Evolutionary conservation across 805 yeast genomes (phyloP).

Genomic region (Saccharomycopsis selenospora): DNA sequence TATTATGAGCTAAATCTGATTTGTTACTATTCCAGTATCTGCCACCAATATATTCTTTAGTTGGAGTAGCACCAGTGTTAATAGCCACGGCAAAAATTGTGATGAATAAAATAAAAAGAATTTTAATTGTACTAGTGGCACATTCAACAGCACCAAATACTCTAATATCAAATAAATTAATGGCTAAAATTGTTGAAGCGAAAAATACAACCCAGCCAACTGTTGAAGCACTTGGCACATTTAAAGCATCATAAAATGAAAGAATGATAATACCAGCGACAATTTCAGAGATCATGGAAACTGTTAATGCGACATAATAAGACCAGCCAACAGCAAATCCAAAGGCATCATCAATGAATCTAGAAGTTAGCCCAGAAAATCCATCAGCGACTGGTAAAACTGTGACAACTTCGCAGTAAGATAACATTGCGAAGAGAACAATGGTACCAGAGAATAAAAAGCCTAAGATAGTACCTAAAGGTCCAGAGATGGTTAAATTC

Average conservation of each 20-base stretch:
- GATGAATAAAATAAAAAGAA: slow-evolving; percentile 45
- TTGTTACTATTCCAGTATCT: slow-evolving; percentile 55
- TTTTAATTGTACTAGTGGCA: slow-evolving; percentile 49
- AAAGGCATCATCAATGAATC: slow-evolving; percentile 71
- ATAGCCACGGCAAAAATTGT: slow-evolving; percentile 58
- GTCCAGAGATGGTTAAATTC: slow-evolving; percentile 71
- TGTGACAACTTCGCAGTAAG: slow-evolving; percentile 78
- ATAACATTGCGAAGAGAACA: slow-evolving; percentile 60
- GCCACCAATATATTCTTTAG: slow-evolving; percentile 44
- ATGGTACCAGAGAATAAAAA: slow-evolving; percentile 55
- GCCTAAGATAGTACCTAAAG: slow-evolving; percentile 66
- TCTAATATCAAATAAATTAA: slow-evolving; percentile 62
- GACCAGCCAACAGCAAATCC: slow-evolving; percentile 69
- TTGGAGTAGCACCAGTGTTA: slow-evolving; percentile 46
- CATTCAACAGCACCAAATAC: slow-evolving; percentile 71
- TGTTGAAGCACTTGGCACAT: slow-evolving; percentile 41
- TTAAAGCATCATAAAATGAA: slow-evolving; percentile 51
- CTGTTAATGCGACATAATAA: slow-evolving; percentile 64
- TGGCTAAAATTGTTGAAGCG: slow-evolving; percentile 36
- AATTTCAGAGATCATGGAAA: slow-evolving; percentile 71
- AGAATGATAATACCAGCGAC: slow-evolving; percentile 74
- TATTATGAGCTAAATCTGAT: slow-evolving; percentile 38
- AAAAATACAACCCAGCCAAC: slow-evolving; percentile 66
- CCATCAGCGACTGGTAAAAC: slow-evolving; percentile 74
- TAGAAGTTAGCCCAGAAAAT: slow-evolving; percentile 62